A percentile compares a stretch with the other conserved stretches of the same genome.
These are phyloP conservation scores for Curvularia eragrostidis DNA, from an alignment of 2,329 filamentous ascomycete genomes.

Conservation along the genomic window DNA sequence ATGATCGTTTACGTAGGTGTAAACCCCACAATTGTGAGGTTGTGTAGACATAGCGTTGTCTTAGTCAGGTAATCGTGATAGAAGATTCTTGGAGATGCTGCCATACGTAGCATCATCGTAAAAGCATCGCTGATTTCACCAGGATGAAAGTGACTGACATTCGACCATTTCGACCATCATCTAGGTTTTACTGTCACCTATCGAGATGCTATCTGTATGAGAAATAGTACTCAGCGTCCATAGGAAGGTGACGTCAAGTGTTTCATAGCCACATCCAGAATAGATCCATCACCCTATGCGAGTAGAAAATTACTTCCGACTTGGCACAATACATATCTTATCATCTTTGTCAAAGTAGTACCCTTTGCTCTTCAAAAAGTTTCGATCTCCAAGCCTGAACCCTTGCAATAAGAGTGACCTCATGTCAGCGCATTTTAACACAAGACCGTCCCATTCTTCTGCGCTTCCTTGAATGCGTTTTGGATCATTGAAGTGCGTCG, in stretches of 20 bases:
- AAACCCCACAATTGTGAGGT: not conserved
- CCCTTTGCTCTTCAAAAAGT: conserved; percentile 5
- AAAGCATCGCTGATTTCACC: not conserved
- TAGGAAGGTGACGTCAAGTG: not conserved
- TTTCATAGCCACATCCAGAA: not conserved
- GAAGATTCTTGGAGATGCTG: not conserved
- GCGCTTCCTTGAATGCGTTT: conserved; percentile 8
- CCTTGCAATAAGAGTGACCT: conserved; percentile 10
- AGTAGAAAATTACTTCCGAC: not conserved
- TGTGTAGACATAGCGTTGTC: not conserved
- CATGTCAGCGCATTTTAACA: conserved; percentile 10
- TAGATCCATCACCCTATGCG: not conserved
- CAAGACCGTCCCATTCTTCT: conserved; percentile 20
- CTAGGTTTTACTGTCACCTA: not conserved
- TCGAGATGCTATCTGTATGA: not conserved
- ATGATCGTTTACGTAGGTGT: not conserved
- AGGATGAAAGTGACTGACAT: not conserved
- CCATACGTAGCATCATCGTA: not conserved
- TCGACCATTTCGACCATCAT: not conserved
- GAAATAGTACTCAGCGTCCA: not conserved
- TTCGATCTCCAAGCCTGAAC: not conserved
- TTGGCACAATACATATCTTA: not conserved
- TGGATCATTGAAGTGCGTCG: not conserved
- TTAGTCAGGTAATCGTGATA: not conserved
- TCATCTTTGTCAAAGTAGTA: conserved; percentile 4